Evolutionary conservation across 228 moss, liverwort and hornwort species (phyloP), one percentile per base, ranked within the genome.

Genomic region (Sphagnum fallax): DNA sequence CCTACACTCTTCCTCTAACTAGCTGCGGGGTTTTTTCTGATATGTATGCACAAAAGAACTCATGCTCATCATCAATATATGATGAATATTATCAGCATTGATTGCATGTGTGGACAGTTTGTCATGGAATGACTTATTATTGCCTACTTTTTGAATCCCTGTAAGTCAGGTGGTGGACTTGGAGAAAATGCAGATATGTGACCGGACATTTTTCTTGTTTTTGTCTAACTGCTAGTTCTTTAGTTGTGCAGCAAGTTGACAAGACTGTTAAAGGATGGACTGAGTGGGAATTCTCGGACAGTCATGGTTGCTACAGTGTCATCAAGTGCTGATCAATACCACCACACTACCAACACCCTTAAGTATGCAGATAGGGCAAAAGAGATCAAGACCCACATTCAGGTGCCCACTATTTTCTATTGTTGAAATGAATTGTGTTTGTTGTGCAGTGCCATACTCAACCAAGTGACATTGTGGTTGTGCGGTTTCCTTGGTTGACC

Each of bases 351-450:
- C 16, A 83, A 83, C 18, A 83, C 83, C 15, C 52, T 83, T 50
- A 83, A 83, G 69, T 83, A 83, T 61, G 83, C 83, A 16, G 83
- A 83, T 67, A 76, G 83, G 70, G 83, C 83, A 10, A 83, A 83
- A 72, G 83, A 83, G 71, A 83, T 83, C 69, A 83, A 79, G 63
- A 83, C 79, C 3, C 83, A 83, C 69, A 83, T 83, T 65, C 79
- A 81, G 77, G 81, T 81, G 60, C 50, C 48, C 63, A 64, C 8
- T 64, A 8, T 64, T 64, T 16, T 16, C 63, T 8, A 16, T 64
- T 32, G 32, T 32, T 32, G 32, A 32, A 32, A 32, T 3, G 32
- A 32, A 32, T 32, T 32, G 32, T 32, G 32, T 32, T 32, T 55
- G 55, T 55, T 55, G 55, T 55, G 55, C 55, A 8, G 12, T 55